Conservation (phyloP, 2,329 filamentous ascomycete genomes). For the Phialemoniopsis sp. region DNA sequence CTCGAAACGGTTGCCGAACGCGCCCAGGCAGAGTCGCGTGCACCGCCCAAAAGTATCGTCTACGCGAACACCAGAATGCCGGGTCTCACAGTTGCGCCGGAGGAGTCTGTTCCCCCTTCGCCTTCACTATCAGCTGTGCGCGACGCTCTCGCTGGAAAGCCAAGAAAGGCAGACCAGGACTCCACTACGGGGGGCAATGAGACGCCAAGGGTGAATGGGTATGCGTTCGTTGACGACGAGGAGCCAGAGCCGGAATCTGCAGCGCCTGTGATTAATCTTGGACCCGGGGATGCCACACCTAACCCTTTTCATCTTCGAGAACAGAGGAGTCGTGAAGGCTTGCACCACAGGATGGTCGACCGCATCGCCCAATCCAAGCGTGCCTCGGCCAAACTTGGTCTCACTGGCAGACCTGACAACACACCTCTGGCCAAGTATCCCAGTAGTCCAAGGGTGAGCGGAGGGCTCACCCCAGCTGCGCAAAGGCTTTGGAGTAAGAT, state of each 20-base stretch:
- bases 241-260: conserved; percentile 39
- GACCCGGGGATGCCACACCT: conserved; percentile 56
- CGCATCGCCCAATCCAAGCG: conserved; percentile 70
- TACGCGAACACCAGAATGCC: conserved; percentile 83
- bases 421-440: conserved; percentile 68
- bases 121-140: conserved; percentile 81
- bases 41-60: conserved; percentile 71
- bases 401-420: conserved; percentile 53
- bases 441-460: conserved; percentile 56
- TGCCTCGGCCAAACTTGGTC: conserved; percentile 52
- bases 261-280: conserved; percentile 48
- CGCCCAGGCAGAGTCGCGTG: conserved; percentile 66
- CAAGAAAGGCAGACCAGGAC: conserved; percentile 59
- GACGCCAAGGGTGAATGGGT: conserved; percentile 89
- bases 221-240: conserved; percentile 88
- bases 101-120: conserved; percentile 58
- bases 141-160: conserved; percentile 75
- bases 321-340: conserved; percentile 69
- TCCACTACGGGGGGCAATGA: conserved; percentile 60
- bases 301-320: conserved; percentile 80
- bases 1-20: conserved; percentile 61
- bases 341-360: conserved; percentile 86
- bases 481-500: conserved; percentile 64
- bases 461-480: conserved; percentile 68
- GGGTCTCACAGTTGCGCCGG: conserved; percentile 31